These are phyloP conservation scores for Stylosanthes scabra DNA, from an alignment of 331 rosid species.

Conservation along the genomic window DNA sequence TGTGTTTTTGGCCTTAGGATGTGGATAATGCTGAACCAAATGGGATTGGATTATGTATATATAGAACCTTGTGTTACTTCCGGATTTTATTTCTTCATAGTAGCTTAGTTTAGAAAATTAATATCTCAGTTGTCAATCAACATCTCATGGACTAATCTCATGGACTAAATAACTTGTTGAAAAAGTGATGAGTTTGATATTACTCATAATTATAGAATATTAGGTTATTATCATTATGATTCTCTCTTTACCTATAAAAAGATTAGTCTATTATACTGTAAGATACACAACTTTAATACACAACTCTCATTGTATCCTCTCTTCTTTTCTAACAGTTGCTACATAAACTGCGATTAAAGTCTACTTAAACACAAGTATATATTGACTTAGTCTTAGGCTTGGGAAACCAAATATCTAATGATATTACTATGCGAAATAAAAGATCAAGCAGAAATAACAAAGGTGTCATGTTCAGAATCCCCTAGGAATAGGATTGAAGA, in stretches of 20 bases:
- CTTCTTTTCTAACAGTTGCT: too few species aligned
- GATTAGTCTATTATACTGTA: too few species aligned
- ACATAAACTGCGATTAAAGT: neutral
- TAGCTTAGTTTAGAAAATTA: neutral
- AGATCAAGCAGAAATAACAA: neutral
- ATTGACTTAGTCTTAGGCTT: neutral
- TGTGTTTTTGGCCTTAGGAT: constrained; percentile 39
- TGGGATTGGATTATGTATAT: constrained; percentile 37
- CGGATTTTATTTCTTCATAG: neutral
- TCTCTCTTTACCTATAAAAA: too few species aligned
- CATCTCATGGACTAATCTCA: neutral
- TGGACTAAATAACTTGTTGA: neutral
- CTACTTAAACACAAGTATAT: too few species aligned
- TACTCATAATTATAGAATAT: too few species aligned
- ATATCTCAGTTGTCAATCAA: neutral
- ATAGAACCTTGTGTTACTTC: neutral
- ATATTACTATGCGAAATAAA: neutral
- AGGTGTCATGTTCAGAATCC: neutral
- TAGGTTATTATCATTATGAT: too few species aligned
- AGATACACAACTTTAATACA: too few species aligned
- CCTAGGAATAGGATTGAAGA: neutral
- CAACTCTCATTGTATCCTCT: too few species aligned
- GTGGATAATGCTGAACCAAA: constrained; percentile 33
- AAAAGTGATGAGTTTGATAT: too few species aligned
- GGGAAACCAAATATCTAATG: constrained; percentile 2